These are phyloP conservation scores for Dactylorhiza incarnata DNA, from an alignment of 106 monocot genomes.

Conservation along the genomic window DNA sequence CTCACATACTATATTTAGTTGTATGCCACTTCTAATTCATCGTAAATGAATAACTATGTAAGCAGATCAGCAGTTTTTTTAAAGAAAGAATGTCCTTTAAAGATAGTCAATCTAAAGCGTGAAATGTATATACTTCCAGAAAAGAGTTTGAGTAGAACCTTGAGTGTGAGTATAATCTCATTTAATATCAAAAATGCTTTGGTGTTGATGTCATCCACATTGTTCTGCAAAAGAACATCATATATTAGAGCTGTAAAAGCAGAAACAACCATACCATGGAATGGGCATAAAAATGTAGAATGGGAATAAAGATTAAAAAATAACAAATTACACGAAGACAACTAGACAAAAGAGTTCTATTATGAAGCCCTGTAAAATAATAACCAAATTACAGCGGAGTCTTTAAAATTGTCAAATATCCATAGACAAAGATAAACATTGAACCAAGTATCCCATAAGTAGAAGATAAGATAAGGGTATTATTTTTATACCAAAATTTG, in stretches of 20 bases:
- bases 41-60: neutral
- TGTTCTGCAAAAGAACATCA: slow-evolving; percentile 40
- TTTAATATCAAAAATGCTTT: slow-evolving; percentile 77
- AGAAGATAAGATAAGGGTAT: neutral
- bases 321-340: neutral
- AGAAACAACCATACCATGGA: neutral
- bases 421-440: neutral
- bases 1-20: neutral
- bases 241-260: neutral
- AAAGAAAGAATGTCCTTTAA: neutral
- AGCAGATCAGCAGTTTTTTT: neutral
- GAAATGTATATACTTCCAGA: neutral
- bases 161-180: slow-evolving; percentile 74
- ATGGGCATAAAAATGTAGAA: neutral
- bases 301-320: neutral
- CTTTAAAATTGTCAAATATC: neutral
- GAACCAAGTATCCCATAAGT: neutral
- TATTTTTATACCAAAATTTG: neutral
- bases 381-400: no score
- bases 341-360: neutral
- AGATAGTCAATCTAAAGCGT: neutral
- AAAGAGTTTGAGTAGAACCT: slow-evolving; percentile 35
- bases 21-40: neutral
- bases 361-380: neutral
- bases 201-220: slow-evolving; percentile 32